Evolutionary conservation across 257 asterid genomes (phyloP), one percentile per base, ranked within the genome.

Genomic region (Lycium barbarum): DNA sequence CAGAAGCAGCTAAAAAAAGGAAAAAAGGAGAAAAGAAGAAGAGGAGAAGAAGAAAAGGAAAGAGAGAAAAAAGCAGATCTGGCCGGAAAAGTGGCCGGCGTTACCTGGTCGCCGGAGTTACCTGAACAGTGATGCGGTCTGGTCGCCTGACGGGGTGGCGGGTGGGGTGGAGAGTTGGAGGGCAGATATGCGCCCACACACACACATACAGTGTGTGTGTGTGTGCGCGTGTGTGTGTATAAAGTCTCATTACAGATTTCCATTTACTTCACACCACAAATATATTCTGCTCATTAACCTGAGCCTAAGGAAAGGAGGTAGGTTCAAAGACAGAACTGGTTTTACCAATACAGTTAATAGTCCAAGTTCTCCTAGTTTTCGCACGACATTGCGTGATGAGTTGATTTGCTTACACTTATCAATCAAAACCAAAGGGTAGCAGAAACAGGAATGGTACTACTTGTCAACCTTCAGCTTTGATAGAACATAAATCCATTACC

Each of bases 281-380:
- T 45, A 72, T 17, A 20, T 72, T n/a, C 54, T 1, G 18, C 18
- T 43, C 80, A n/a, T 43, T 43, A 43, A 43, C 80, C 57, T 43
- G 35, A 43, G 18, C 18, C 58, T 1, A 72, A 18, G 57, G 80
- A 72, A 43, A 72, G 80, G 35, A 71, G 55, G 35, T 9, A n/a
- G 57, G 57, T 47, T 18, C 59, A 45, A 73, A 45, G 40, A 73
- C 80, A 45, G 36, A 72, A 73, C 57, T 73, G 57, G 18, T 18
- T 43, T 11, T n/a, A 26, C 80, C 54, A 73, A 73, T 5, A 18
- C 80, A 43, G 80, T 73, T 73, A 58, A 58, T 58, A 45, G 58
- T n/a, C 11, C 36, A 73, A 73, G 59, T 73, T 73, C 80, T 72
- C 59, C 59, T n/a, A 38, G 38, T 45, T 45, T 73, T 73, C 59